phyloP scores from a whole-genome alignment of 2,329 filamentous ascomycete genomes.

The Endothia cerciana region DNA sequence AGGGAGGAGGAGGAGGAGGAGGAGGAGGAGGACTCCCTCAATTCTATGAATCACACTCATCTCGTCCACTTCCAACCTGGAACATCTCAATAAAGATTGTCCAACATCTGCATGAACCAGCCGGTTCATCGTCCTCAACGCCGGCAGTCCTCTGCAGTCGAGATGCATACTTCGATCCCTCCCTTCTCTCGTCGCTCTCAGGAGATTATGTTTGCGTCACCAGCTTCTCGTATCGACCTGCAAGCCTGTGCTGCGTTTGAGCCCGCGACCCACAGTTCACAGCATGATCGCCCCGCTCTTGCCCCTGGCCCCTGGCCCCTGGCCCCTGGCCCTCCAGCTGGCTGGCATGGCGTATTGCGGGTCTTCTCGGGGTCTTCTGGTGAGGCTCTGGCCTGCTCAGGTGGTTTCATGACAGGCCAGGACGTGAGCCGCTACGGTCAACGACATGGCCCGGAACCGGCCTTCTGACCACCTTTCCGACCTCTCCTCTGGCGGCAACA shows the following conservation, averaged over 20 bases:
- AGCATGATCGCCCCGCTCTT: neutral
- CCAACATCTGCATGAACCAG: neutral
- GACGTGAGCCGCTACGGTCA: neutral
- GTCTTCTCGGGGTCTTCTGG: neutral
- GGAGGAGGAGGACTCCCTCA: neutral
- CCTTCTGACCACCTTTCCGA: neutral
- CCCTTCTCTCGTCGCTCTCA: neutral
- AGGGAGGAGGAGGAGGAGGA: neutral
- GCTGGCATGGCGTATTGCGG: neutral
- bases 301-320: neutral
- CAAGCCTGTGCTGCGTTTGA: neutral
- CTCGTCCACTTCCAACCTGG: neutral
- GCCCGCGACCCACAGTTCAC: neutral
- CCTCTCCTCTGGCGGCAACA: neutral
- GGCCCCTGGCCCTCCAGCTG: neutral
- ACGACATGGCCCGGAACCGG: neutral
- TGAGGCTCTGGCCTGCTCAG: conserved; percentile 3
- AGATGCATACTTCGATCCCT: neutral
- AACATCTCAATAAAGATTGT: neutral
- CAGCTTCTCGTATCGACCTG: neutral
- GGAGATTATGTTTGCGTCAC: neutral
- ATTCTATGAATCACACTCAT: neutral
- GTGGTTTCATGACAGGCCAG: conserved; percentile 9
- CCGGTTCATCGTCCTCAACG: no score
- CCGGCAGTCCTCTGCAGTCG: neutral